phyloP scores from a whole-genome alignment of 345 rosid genomes.

The Salix koriyanagi region DNA sequence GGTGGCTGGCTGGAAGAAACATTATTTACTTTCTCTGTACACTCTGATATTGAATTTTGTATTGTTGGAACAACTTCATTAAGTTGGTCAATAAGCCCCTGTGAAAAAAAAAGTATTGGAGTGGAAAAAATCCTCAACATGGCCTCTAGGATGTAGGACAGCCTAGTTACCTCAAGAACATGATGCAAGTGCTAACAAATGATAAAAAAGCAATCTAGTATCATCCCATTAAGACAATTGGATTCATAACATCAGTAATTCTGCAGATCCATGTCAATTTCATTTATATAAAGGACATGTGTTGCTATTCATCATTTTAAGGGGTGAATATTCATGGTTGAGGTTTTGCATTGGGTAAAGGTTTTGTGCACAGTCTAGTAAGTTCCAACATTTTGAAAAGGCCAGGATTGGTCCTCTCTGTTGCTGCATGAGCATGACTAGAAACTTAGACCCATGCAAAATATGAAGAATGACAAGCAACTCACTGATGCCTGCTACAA shows the following conservation, averaged over 20 bases:
- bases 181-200: not conserved
- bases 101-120: slow-evolving; percentile 24
- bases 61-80: slow-evolving; percentile 90
- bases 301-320: not conserved
- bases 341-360: too few species aligned
- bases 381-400: too few species aligned
- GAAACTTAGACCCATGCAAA: too few species aligned
- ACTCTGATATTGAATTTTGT: slow-evolving; percentile 78
- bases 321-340: too few species aligned
- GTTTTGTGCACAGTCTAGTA: too few species aligned
- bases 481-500: too few species aligned
- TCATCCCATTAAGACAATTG: not conserved
- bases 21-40: slow-evolving; percentile 67
- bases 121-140: slow-evolving; percentile 11
- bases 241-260: too few species aligned
- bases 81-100: slow-evolving; percentile 94
- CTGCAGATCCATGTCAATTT: not conserved
- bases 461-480: too few species aligned
- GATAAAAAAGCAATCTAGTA: slow-evolving; percentile 4
- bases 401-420: too few species aligned
- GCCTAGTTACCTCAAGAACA: not conserved
- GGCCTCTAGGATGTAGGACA: slow-evolving; percentile 10
- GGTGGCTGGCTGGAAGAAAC: slow-evolving; percentile 68
- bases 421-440: too few species aligned
- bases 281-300: not conserved